These are phyloP conservation scores for Penicillium turbatum DNA, from an alignment of 495 filamentous ascomycete genomes.

Conservation along the genomic window DNA sequence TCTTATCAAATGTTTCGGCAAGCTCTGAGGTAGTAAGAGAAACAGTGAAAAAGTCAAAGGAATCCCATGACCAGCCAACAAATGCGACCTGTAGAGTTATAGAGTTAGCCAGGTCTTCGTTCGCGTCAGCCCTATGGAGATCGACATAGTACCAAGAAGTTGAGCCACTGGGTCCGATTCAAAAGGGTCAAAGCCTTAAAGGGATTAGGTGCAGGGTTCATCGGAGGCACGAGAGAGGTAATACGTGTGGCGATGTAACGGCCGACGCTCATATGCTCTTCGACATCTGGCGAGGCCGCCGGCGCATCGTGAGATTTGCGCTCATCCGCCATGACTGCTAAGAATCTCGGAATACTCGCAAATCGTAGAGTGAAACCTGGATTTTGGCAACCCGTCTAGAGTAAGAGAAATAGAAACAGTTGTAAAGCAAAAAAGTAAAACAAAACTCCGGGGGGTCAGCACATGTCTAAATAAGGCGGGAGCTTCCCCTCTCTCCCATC, in stretches of 20 bases:
- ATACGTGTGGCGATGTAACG: constrained; percentile 69
- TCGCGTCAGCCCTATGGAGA: background rate
- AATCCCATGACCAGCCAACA: constrained; percentile 76
- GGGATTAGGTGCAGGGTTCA: constrained; percentile 76
- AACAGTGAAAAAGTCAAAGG: constrained; percentile 91
- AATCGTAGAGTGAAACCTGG: background rate
- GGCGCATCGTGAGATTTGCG: constrained; percentile 1
- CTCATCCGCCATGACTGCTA: constrained; percentile 8
- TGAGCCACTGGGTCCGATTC: constrained; percentile 76
- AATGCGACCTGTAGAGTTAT: constrained; percentile 46
- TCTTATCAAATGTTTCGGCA: constrained; percentile 59
- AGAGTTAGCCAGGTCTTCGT: background rate
- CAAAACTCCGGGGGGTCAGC: background rate
- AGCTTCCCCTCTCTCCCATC: background rate
- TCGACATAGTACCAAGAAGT: constrained; percentile 58
- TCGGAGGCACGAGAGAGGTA: constrained; percentile 67
- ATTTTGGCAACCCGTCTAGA: background rate
- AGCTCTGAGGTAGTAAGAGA: constrained; percentile 68
- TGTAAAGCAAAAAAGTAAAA: background rate
- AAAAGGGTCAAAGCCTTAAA: constrained; percentile 65
- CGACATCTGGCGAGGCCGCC: constrained; percentile 22
- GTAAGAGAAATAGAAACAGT: background rate
- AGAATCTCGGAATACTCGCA: background rate
- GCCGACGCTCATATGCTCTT: constrained; percentile 50
- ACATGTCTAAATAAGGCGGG: background rate